Evolutionary conservation across 352 stramenopile genomes (phyloP).

Genomic region (Phytophthora ramorum): DNA sequence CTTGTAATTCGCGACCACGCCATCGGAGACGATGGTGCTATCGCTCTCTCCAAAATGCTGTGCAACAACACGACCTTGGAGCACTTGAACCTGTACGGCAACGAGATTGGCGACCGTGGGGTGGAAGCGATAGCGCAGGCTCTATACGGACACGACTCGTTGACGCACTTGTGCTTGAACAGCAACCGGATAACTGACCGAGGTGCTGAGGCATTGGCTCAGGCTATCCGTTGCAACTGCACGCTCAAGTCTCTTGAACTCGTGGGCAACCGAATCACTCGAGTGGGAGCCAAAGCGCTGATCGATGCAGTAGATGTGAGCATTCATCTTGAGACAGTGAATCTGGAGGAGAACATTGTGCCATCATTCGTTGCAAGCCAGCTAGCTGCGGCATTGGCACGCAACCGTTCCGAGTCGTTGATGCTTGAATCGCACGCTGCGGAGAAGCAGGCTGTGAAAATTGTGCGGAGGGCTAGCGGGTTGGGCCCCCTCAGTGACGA

Average conservation of each 20-base stretch:
- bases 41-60: slow-evolving; percentile 75
- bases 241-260: slow-evolving; percentile 67
- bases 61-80: slow-evolving; percentile 73
- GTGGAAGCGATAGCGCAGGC: slow-evolving; percentile 65
- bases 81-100: slow-evolving; percentile 72
- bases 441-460: slow-evolving; percentile 54
- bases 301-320: slow-evolving; percentile 75
- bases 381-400: slow-evolving; percentile 54
- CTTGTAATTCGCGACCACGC: slow-evolving; percentile 74
- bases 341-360: slow-evolving; percentile 65
- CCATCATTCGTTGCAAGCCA: slow-evolving; percentile 48
- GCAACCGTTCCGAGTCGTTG: slow-evolving; percentile 58
- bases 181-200: slow-evolving; percentile 71
- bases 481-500: slow-evolving; percentile 28
- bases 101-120: slow-evolving; percentile 72
- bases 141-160: slow-evolving; percentile 75
- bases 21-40: slow-evolving; percentile 68
- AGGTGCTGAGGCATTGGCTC: slow-evolving; percentile 54
- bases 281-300: slow-evolving; percentile 50
- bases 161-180: slow-evolving; percentile 62
- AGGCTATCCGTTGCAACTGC: slow-evolving; percentile 71
- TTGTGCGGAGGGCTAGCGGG: slow-evolving; percentile 36
- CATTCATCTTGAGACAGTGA: slow-evolving; percentile 64
- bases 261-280: slow-evolving; percentile 65
- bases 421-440: slow-evolving; percentile 50